Conservation (phyloP, 139 green algal genomes). For the Coelastrella sp. region DNA sequence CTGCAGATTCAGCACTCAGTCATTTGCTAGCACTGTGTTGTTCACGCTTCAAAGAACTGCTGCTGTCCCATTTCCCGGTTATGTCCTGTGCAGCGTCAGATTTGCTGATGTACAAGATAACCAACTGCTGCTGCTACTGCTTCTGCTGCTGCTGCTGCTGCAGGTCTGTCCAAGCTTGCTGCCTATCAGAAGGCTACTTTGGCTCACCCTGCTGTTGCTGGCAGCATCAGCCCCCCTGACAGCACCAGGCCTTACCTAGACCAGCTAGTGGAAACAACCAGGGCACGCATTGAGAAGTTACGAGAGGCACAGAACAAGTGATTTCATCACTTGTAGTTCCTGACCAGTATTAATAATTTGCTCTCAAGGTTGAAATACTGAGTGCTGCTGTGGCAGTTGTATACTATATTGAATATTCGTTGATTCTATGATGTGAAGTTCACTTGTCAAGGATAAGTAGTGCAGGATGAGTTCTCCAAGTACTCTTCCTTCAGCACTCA, state of each 20-base stretch:
- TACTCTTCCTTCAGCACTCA: no score
- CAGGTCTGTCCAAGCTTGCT: slow-evolving; percentile 13
- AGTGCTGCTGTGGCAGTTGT: neutral
- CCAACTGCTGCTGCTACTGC: neutral
- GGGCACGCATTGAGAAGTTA: neutral
- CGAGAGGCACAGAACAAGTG: no score
- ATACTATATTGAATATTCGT: no score
- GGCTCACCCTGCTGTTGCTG: slow-evolving; percentile 13
- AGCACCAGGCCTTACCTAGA: neutral
- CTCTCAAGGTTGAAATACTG: neutral
- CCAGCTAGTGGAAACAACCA: neutral
- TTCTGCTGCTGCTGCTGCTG: neutral
- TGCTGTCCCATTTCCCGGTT: no score
- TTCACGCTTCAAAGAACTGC: no score
- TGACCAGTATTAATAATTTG: neutral
- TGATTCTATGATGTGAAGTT: no score
- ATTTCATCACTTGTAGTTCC: neutral
- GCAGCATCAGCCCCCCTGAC: neutral
- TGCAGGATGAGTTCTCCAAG: no score
- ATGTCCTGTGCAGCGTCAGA: no score
- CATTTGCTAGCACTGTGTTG: no score
- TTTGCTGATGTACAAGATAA: no score
- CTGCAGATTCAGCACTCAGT: no score
- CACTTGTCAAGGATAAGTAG: no score
- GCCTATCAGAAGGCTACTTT: neutral